These are phyloP conservation scores for Eutrema salsugineum DNA, from an alignment of 441 rosid genomes.

Conservation along the genomic window DNA sequence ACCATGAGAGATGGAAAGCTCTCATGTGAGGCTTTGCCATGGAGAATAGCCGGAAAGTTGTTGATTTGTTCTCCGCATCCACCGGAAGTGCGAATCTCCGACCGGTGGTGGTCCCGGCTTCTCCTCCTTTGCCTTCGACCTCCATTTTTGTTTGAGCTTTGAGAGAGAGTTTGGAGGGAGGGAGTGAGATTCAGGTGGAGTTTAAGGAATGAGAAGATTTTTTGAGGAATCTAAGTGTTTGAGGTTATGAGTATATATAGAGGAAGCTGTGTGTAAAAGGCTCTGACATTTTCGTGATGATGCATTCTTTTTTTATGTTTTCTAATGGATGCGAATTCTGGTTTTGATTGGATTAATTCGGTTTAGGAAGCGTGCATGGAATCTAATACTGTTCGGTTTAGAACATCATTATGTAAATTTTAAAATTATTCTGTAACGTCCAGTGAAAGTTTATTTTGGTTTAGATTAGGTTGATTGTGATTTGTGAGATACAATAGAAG, in stretches of 20 bases:
- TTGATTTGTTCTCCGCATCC: constrained; percentile 72
- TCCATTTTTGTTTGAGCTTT: constrained; percentile 19
- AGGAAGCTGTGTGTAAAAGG: constrained; percentile 3
- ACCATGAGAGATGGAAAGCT: constrained; percentile 78
- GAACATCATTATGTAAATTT: neutral
- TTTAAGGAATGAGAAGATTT: neutral
- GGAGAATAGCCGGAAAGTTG: constrained; percentile 53
- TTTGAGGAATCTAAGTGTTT: neutral
- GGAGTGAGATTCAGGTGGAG: neutral
- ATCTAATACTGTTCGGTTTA: neutral
- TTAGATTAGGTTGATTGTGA: neutral
- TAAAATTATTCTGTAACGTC: neutral
- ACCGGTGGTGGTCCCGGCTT: constrained; percentile 16
- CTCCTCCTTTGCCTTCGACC: constrained; percentile 27
- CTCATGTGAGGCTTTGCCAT: constrained; percentile 68
- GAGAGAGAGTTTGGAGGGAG: neutral
- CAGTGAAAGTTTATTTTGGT: neutral
- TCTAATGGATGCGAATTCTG: neutral
- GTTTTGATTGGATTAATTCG: neutral
- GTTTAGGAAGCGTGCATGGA: neutral
- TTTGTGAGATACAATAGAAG: neutral
- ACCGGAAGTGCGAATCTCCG: constrained; percentile 60
- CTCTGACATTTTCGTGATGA: constrained; percentile 21
- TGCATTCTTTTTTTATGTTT: neutral
- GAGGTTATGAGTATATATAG: constrained; percentile 20